Base-by-base conservation (phyloP, 2,329 filamentous ascomycete genomes). In the Phoma sp. region DNA sequence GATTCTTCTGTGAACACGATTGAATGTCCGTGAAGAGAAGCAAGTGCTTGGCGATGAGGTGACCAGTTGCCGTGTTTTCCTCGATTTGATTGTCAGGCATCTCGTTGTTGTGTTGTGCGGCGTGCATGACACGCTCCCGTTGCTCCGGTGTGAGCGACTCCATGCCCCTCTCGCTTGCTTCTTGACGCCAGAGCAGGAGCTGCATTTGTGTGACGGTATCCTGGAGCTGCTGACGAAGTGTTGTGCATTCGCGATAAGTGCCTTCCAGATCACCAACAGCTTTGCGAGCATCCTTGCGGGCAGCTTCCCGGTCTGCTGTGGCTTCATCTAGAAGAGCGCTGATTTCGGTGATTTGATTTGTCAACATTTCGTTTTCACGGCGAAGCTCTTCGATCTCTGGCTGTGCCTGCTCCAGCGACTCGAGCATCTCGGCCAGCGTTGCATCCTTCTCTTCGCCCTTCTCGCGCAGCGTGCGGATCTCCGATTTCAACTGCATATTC, bases 151-250 rank as follows among this genome's bases (percentile, higher is more conserved):
- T 86, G 41, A 96, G 82, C 51, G 88, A 82, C 35, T 89, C 87
- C 41, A 89, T 77, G 22, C 93, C 94, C 74, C 91, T 89, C 67
- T 96, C 90, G 50, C 88, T 86, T 19, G 91, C 87, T 68, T 96
- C 88, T 53, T 92, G 84, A 74, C 96, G 94, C 75, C 96, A 90
- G 4, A 97, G 83, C 6, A 99, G 84, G 70, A 96, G 88, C 74
- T 96, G 96, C 61, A 97, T 86, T 74, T 99, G 93, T 1, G 90
- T 88, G 67, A 92, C 92, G 19, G 96, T 83, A 74, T 98, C 95
- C 31, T 94, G 89, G 8, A 98, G 81, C 72, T 97, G 92, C 62
- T 92, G 90, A 46, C 89, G 89, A 22, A 96, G 80, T 35, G 97
- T 91, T 57, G 90, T 88, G 29, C 85, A 83, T 76, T 98, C 92